These are phyloP conservation scores for Nothomitra cinnamomea DNA, from an alignment of 2,329 filamentous ascomycete genomes.

Conservation along the genomic window DNA sequence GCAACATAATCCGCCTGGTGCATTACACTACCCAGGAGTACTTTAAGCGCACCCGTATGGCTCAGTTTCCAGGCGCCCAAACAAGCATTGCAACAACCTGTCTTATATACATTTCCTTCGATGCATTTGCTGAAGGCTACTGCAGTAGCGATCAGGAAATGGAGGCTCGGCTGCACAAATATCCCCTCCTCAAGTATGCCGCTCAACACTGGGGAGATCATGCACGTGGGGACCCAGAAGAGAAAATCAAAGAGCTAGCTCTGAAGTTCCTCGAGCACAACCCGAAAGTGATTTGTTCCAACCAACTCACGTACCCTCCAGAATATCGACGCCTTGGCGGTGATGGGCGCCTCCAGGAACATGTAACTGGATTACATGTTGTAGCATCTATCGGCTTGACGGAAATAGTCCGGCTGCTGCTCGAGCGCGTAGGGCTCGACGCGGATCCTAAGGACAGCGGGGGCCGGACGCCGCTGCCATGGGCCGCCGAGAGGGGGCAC, in stretches of 20 bases:
- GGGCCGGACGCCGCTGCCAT: neutral
- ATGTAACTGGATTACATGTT: neutral
- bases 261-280: neutral
- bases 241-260: neutral
- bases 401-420: neutral
- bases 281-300: neutral
- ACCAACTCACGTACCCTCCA: neutral
- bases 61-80: conserved; percentile 17
- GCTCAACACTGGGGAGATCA: conserved; percentile 2
- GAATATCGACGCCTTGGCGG: neutral
- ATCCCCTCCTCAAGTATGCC: neutral
- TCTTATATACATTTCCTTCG: conserved; percentile 22
- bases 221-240: neutral
- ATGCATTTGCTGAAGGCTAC: conserved; percentile 11
- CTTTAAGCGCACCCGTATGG: conserved; percentile 18
- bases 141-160: conserved; percentile 1
- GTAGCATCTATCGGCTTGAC: neutral
- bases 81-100: conserved; percentile 14
- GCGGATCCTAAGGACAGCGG: conserved; percentile 8
- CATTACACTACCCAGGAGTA: conserved; percentile 32
- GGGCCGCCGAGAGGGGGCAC: neutral
- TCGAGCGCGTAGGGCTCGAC: neutral
- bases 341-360: neutral
- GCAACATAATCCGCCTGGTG: conserved; percentile 23
- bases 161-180: neutral